Evolutionary conservation across 2,329 filamentous ascomycete species (phyloP).

Genomic region (Arthrobotrys sphaeroides): DNA sequence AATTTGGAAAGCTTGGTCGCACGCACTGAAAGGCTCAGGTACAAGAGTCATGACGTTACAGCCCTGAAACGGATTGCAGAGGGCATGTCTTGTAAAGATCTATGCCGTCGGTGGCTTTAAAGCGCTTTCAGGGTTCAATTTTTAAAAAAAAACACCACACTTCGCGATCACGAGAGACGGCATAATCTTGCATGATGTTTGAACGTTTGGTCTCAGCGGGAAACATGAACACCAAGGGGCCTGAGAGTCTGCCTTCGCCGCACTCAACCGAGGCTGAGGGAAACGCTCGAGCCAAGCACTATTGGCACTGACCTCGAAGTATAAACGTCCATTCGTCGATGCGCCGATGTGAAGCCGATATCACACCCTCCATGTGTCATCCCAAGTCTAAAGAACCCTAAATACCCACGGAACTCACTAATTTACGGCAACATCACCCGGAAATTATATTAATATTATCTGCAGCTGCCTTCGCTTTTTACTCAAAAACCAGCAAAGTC

Average conservation of each 20-base stretch:
- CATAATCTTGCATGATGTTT: not conserved
- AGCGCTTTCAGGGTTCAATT: too few species aligned
- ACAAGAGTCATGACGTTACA: conserved; percentile 36
- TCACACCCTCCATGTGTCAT: conserved; percentile 17
- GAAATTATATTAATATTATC: not conserved
- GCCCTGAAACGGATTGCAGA: conserved; percentile 3
- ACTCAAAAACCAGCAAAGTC: conserved; percentile 3
- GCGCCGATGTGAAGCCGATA: not conserved
- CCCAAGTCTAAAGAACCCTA: not conserved
- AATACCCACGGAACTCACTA: not conserved
- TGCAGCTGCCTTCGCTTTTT: not conserved
- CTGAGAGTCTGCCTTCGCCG: conserved; percentile 7
- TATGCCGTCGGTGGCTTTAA: not conserved
- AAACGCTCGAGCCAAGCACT: not conserved
- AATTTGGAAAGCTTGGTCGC: conserved; percentile 22
- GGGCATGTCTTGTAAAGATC: conserved; percentile 3
- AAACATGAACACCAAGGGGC: conserved; percentile 20
- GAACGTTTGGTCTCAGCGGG: conserved; percentile 23
- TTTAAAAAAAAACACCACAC: not conserved
- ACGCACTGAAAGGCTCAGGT: conserved; percentile 7
- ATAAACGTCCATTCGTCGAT: not conserved
- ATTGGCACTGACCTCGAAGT: not conserved
- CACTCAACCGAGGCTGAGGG: not conserved
- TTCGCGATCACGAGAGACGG: not conserved
- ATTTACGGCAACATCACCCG: not conserved